phyloP scores from a whole-genome alignment of 2,329 filamentous ascomycete species.

The Keithomyces neogunnii region DNA sequence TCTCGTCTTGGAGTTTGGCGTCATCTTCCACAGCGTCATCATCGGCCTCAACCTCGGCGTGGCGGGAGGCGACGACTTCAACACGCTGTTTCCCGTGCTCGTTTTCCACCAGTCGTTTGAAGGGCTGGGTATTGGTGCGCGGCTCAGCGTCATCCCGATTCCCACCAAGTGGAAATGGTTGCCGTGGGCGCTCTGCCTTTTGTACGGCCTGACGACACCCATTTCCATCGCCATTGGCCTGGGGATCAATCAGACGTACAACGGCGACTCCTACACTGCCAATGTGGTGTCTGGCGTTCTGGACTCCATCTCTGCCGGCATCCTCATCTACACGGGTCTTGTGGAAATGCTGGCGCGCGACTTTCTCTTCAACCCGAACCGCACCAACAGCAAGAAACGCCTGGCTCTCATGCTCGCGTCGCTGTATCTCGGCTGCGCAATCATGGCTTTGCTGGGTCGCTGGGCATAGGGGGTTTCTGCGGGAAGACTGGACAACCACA shows the following conservation, averaged over 20 bases:
- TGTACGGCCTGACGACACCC: constrained; percentile 43
- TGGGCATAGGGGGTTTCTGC: constrained; percentile 3
- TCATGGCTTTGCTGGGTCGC: constrained; percentile 23
- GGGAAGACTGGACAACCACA: too few relatives aligned
- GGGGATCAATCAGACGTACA: constrained; percentile 27
- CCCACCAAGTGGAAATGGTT: constrained; percentile 30
- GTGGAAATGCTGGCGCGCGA: constrained; percentile 75
- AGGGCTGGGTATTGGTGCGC: constrained; percentile 52
- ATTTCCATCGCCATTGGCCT: constrained; percentile 42
- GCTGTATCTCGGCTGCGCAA: constrained; percentile 53
- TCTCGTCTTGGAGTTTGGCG: constrained; percentile 48
- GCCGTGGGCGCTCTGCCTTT: constrained; percentile 38
- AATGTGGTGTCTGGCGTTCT: constrained; percentile 74
- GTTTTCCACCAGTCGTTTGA: constrained; percentile 59
- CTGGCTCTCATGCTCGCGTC: constrained; percentile 53
- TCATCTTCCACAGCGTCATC: constrained; percentile 57
- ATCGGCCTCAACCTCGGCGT: constrained; percentile 55
- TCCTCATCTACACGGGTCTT: constrained; percentile 79
- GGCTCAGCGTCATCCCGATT: constrained; percentile 49
- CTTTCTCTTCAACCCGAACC: constrained; percentile 79
- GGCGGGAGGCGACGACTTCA: constrained; percentile 43
- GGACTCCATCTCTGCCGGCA: constrained; percentile 74
- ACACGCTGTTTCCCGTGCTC: constrained; percentile 49
- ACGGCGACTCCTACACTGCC: constrained; percentile 13
- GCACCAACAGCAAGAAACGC: constrained; percentile 44